Percentiles rank a stretch among this genome's conserved stretches.
phyloP scores from a whole-genome alignment of 164 flowering plant species.

The Vitis cinerea region DNA sequence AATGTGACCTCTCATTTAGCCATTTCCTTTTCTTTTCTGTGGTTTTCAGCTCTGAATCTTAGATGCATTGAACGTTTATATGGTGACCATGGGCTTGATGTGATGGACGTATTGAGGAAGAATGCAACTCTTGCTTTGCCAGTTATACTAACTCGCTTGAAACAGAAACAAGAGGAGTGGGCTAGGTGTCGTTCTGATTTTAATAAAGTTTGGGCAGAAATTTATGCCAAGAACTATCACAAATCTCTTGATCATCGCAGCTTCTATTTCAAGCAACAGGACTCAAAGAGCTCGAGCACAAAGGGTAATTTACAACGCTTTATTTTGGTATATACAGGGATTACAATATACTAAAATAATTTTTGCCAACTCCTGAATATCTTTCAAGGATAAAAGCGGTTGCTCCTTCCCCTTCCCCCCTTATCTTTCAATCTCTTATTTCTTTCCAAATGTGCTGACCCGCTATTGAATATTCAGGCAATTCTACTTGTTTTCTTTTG shows the following conservation, averaged over 20 bases:
- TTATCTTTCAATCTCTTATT: too few species aligned
- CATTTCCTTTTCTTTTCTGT: constrained; percentile 3
- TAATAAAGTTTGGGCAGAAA: constrained; percentile 94
- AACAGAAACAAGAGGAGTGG: constrained; percentile 98
- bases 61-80: constrained; percentile 94
- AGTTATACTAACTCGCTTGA: constrained; percentile 78
- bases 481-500: too few species aligned
- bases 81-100: constrained; percentile 98
- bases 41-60: constrained; percentile 60
- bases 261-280: constrained; percentile 98
- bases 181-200: constrained; percentile 83
- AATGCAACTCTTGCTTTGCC: constrained; percentile 85
- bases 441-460: too few species aligned
- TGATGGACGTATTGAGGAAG: constrained; percentile 81
- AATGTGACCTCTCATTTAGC: not conserved
- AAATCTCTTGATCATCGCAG: constrained; percentile 97
- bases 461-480: too few species aligned
- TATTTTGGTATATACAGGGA: too few species aligned
- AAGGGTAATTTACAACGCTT: constrained; percentile 53
- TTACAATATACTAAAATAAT: too few species aligned
- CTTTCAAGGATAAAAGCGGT: too few species aligned
- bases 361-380: too few species aligned
- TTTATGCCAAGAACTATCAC: constrained; percentile 84
- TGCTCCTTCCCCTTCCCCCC: too few species aligned
- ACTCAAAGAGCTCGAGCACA: constrained; percentile 86